Base-by-base conservation (phyloP, 805 yeast genomes). In the Cyberlindnera suaveolens region DNA sequence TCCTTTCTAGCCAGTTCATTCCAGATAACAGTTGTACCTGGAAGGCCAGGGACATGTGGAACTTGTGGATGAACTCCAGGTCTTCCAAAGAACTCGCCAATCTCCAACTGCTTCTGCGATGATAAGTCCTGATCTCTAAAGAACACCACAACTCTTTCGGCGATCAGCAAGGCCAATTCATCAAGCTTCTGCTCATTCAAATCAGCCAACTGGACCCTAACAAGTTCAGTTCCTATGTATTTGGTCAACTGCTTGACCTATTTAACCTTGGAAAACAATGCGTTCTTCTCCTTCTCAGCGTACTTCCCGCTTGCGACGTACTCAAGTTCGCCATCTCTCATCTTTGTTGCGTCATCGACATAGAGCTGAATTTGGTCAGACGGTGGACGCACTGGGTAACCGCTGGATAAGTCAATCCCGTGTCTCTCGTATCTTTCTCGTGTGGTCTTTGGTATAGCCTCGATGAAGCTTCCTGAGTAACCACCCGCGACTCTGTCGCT, bases 131-230 rank as follows among this genome's bases (percentile, higher is more conserved):
- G 51, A 31, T 48, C 43, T 48, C 49, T 48, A 14, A 74, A 72
- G 50, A 74, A 71, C 15, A 74, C 78, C 32, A 72, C 77, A 14
- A 66, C 69, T 52, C 78, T 64, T 54, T 71, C 75, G 16, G 76
- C 72, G 32, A 71, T 60, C 38, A 73, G 54, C 13, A 71, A 57
- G 6, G 77, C 77, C 44, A 73, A 61, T 54, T 73, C 76, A 51
- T 73, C 75, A 41, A 57, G 62, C 52, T 73, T 77, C 49, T 63
- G 46, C 43, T 71, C 69, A 34, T 57, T 64, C 43, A 73, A 56
- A 23, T 70, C 71, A 5, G 60, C 56, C 34, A 73, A 55, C 52
- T 72, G 75, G 34, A 72, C 55, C 15, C 77, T 77, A 35, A 67
- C 64, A 43, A 73, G 62, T 47, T 72, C 78, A n/a, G 78, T 73